Percentiles rank a stretch among this genome's conserved stretches.
Evolutionary conservation across 1,284 basidiomycete species (phyloP).

Genomic region (Sanghuangporus sanghuang): DNA sequence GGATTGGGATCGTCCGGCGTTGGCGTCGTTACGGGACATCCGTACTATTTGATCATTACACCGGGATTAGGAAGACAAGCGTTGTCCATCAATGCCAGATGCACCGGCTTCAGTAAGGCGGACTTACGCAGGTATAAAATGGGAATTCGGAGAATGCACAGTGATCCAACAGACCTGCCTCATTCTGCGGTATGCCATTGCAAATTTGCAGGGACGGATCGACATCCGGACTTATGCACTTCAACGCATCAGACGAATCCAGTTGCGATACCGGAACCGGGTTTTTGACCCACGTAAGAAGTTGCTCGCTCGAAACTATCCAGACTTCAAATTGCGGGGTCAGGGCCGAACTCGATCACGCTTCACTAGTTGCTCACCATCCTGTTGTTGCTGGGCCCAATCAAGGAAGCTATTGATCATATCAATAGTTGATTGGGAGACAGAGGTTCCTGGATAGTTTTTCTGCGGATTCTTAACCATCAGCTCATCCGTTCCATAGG

Average conservation of each 20-base stretch:
- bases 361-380: slow-evolving; percentile 39
- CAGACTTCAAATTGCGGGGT: slow-evolving; percentile 42
- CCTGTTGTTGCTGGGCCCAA: slow-evolving; percentile 71
- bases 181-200: slow-evolving; percentile 66
- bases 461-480: slow-evolving; percentile 27
- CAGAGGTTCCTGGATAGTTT: slow-evolving; percentile 52
- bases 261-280: slow-evolving; percentile 63
- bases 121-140: slow-evolving; percentile 68
- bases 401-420: slow-evolving; percentile 81
- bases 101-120: background rate
- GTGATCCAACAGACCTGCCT: slow-evolving; percentile 52
- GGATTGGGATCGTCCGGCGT: slow-evolving; percentile 62
- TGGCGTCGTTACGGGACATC: slow-evolving; percentile 57
- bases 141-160: slow-evolving; percentile 72
- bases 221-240: slow-evolving; percentile 59
- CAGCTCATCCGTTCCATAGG: background rate
- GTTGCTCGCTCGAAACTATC: slow-evolving; percentile 73
- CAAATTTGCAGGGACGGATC: slow-evolving; percentile 53
- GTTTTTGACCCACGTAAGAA: slow-evolving; percentile 71
- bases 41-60: slow-evolving; percentile 43
- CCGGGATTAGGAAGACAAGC: background rate
- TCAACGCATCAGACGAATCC: slow-evolving; percentile 45
- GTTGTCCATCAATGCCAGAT: background rate
- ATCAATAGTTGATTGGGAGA: slow-evolving; percentile 47
- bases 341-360: background rate